These are phyloP conservation scores for Gossypium bickii DNA, from an alignment of 345 rosid genomes.

Conservation along the genomic window DNA sequence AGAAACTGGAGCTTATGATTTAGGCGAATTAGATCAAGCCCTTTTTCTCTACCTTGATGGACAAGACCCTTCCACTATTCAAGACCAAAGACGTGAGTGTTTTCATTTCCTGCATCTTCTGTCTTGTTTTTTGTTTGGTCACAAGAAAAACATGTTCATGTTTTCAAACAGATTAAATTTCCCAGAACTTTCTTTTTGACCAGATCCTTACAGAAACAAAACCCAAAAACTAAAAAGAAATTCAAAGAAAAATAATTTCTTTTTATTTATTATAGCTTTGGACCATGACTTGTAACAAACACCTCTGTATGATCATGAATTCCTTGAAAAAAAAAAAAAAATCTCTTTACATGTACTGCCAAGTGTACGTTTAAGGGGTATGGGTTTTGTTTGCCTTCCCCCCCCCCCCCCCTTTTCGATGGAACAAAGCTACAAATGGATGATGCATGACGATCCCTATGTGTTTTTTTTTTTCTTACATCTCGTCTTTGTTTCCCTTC, in stretches of 20 bases:
- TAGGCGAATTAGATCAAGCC: conserved; percentile 95
- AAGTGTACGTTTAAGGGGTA: conserved; percentile 24
- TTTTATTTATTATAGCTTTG: conserved; percentile 5
- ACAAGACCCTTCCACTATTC: conserved; percentile 55
- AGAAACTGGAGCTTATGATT: conserved; percentile 52
- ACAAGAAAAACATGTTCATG: conserved; percentile 51
- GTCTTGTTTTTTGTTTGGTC: conserved; percentile 29
- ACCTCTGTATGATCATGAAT: conserved; percentile 22
- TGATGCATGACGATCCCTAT: conserved; percentile 30
- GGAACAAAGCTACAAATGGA: conserved; percentile 16
- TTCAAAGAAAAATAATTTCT: not conserved
- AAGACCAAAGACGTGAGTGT: conserved; percentile 71
- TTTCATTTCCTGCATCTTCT: conserved; percentile 8
- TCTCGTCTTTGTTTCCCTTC: conserved; percentile 18
- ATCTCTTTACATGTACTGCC: conserved; percentile 22
- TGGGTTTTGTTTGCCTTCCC: conserved; percentile 24
- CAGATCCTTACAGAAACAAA: conserved; percentile 40
- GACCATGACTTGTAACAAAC: conserved; percentile 32
- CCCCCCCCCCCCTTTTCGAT: conserved; percentile 6
- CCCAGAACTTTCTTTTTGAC: conserved; percentile 72
- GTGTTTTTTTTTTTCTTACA: conserved; percentile 19
- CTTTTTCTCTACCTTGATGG: conserved; percentile 93
- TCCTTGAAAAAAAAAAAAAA: conserved; percentile 14
- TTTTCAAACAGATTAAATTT: conserved; percentile 35
- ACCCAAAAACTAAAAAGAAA: conserved; percentile 6